Percentiles rank a stretch among this genome's conserved stretches.
Evolutionary conservation across 805 yeast species (phyloP).

Genomic region (Clavispora asparagi): DNA sequence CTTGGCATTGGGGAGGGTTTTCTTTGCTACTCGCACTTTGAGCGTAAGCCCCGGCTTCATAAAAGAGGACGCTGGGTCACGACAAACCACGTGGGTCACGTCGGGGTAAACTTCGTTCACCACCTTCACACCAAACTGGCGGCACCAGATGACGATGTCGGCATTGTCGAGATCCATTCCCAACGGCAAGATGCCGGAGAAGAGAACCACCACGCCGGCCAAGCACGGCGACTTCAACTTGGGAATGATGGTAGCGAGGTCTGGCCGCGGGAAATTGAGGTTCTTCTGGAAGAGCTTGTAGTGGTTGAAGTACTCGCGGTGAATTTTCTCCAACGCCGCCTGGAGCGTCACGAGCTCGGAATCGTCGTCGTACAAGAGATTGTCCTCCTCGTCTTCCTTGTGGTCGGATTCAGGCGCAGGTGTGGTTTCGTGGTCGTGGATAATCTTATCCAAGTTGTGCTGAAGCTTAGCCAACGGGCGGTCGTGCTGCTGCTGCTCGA

Average conservation of each 20-base stretch:
- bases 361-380: constrained; percentile 73
- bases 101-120: constrained; percentile 59
- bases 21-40: constrained; percentile 76
- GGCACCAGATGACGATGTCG: constrained; percentile 89
- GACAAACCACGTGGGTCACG: constrained; percentile 87
- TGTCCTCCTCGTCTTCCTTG: constrained; percentile 35
- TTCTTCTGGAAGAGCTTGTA: constrained; percentile 5
- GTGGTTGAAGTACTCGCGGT: constrained; percentile 52
- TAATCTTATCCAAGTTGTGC: constrained; percentile 56
- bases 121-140: constrained; percentile 85
- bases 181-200: constrained; percentile 89
- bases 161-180: constrained; percentile 68
- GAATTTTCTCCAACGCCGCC: constrained; percentile 58
- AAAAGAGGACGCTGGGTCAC: constrained; percentile 48
- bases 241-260: constrained; percentile 68
- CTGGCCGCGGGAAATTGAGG: constrained; percentile 38
- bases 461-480: constrained; percentile 84
- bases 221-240: constrained; percentile 66
- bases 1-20: constrained; percentile 54
- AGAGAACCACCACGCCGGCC: constrained; percentile 61
- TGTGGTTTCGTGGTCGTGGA: constrained; percentile 22
- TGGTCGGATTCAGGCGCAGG: constrained; percentile 19
- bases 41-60: constrained; percentile 48
- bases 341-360: constrained; percentile 64
- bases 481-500: constrained; percentile 76